These are phyloP conservation scores for Phycomyces blakesleeanus DNA, from an alignment of 192 early-diverging fungal species.

Conservation along the genomic window DNA sequence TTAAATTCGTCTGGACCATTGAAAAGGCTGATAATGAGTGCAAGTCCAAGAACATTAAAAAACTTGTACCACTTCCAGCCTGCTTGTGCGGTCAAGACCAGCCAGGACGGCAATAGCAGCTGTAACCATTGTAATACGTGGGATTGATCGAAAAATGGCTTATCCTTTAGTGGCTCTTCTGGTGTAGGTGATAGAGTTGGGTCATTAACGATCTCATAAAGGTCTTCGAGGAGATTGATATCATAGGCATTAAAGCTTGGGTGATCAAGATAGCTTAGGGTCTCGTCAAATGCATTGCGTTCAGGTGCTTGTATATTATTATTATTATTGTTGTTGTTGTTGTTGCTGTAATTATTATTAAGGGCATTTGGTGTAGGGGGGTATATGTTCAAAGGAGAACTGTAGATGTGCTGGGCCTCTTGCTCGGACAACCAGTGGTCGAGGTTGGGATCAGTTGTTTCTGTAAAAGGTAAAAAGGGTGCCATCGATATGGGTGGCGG, in stretches of 20 bases:
- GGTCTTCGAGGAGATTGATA: constrained; percentile 6
- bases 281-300: constrained; percentile 11
- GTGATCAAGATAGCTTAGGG: constrained; percentile 10
- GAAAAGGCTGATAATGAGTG: constrained; percentile 18
- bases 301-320: constrained; percentile 8
- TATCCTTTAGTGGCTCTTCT: too few species aligned
- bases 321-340: too few species aligned
- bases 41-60: constrained; percentile 16
- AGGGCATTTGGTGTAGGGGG: too few species aligned
- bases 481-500: too few species aligned
- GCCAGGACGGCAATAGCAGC: background rate
- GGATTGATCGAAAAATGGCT: background rate
- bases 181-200: constrained; percentile 8
- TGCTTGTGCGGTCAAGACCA: constrained; percentile 1
- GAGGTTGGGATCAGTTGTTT: too few species aligned
- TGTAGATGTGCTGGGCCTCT: too few species aligned
- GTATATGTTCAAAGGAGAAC: too few species aligned
- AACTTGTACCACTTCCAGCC: constrained; percentile 26
- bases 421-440: too few species aligned
- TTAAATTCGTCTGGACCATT: constrained; percentile 23
- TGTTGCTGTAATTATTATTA: too few species aligned
- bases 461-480: too few species aligned
- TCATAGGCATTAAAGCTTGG: constrained; percentile 7
- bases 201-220: constrained; percentile 10
- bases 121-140: background rate